Percentiles rank a stretch among this genome's conserved stretches.
These are phyloP conservation scores for Jatropha multifida DNA, from an alignment of 441 rosid genomes.

Conservation along the genomic window DNA sequence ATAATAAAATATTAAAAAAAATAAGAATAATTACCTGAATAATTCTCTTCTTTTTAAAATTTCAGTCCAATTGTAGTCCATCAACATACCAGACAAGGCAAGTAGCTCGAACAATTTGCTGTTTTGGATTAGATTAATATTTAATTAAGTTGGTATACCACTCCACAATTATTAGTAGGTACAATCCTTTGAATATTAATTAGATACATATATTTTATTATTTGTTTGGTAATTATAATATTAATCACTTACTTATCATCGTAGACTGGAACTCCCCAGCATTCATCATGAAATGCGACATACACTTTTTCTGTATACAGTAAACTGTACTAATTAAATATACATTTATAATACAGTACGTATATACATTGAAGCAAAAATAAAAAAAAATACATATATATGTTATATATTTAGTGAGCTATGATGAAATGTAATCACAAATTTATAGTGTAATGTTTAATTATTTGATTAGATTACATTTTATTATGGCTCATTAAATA, in stretches of 20 bases:
- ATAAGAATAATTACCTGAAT: conserved; percentile 45
- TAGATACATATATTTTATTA: too few species aligned
- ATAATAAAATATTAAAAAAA: neutral
- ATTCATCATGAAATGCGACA: conserved; percentile 86
- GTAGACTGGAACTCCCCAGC: conserved; percentile 93
- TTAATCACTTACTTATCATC: conserved; percentile 62
- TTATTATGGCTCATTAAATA: too few species aligned
- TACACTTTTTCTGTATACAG: conserved; percentile 53
- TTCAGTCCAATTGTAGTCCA: conserved; percentile 98
- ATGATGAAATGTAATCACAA: too few species aligned
- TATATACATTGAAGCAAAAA: neutral
- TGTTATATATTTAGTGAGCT: too few species aligned
- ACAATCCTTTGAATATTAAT: neutral
- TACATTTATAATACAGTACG: neutral
- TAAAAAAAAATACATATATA: too few species aligned
- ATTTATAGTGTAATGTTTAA: too few species aligned
- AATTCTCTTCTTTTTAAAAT: conserved; percentile 70
- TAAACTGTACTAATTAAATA: neutral
- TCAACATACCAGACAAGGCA: conserved; percentile 85
- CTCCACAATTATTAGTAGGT: neutral
- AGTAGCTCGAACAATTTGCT: conserved; percentile 89
- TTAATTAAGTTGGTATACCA: neutral
- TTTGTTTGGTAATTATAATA: neutral
- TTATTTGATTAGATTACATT: too few species aligned
- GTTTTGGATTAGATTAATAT: conserved; percentile 19